Evolutionary conservation across 352 stramenopile genomes (phyloP).

Genomic region (Phytopythium vexans): DNA sequence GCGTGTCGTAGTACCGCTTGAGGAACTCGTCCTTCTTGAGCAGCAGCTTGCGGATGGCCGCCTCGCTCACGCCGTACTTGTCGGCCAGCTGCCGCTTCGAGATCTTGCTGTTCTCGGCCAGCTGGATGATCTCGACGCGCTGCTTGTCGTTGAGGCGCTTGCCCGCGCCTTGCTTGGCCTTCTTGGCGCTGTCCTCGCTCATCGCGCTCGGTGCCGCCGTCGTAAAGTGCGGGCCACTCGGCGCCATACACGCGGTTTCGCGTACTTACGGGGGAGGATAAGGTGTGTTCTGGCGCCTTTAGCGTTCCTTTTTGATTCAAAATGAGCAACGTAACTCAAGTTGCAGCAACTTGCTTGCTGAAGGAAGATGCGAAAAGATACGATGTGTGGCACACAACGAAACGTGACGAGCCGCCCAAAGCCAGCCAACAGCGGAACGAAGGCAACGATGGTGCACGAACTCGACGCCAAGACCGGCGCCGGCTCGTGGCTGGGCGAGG

Average conservation of each 20-base stretch:
- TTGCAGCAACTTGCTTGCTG: too few relatives aligned
- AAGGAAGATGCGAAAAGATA: too few relatives aligned
- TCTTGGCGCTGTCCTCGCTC: conserved; percentile 45
- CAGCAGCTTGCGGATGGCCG: conserved; percentile 76
- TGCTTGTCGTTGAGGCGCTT: conserved; percentile 81
- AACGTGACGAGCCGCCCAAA: background rate
- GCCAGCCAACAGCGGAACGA: conserved; percentile 3
- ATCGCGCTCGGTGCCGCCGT: background rate
- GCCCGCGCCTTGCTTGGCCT: conserved; percentile 59
- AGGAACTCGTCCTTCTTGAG: conserved; percentile 82
- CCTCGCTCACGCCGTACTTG: conserved; percentile 76
- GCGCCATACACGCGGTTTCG: conserved; percentile 2
- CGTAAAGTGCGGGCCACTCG: conserved; percentile 14
- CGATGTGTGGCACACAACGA: too few relatives aligned
- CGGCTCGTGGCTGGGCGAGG: conserved; percentile 63
- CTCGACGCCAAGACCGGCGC: conserved; percentile 60
- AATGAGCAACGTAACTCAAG: too few relatives aligned
- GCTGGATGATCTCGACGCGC: conserved; percentile 83
- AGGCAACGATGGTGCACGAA: conserved; percentile 17
- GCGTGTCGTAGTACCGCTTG: conserved; percentile 76
- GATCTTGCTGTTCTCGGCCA: conserved; percentile 72
- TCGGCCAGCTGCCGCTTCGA: conserved; percentile 76
- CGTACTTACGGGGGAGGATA: conserved; percentile 4
- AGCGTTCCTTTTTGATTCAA: background rate
- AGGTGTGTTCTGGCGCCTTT: background rate